Percentiles rank a stretch among this genome's conserved stretches.
phyloP scores from a whole-genome alignment of 2,329 filamentous ascomycete genomes.

The Verticillium albo-atrum region DNA sequence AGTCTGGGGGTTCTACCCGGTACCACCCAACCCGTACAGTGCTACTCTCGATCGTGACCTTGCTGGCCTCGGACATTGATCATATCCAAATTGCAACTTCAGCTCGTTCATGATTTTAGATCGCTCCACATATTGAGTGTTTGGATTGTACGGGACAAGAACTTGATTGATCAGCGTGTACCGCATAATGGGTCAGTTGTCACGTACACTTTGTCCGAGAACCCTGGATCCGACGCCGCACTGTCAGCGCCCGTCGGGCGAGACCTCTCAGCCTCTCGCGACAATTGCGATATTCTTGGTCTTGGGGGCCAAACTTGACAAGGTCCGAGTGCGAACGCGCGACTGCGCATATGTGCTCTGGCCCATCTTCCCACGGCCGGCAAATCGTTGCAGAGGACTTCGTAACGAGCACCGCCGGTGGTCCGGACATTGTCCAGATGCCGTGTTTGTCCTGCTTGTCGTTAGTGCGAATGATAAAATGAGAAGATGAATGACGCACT shows the following conservation, averaged over 20 bases:
- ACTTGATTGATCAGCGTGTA: too few relatives aligned
- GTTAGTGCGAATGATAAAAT: neutral
- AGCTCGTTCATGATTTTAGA: too few relatives aligned
- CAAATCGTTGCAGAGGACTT: conserved; percentile 18
- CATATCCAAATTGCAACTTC: too few relatives aligned
- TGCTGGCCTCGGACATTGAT: too few relatives aligned
- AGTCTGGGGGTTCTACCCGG: too few relatives aligned
- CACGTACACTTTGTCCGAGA: too few relatives aligned
- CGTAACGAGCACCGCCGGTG: conserved; percentile 14
- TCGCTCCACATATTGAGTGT: too few relatives aligned
- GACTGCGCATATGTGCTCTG: conserved; percentile 16
- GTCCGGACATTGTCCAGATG: conserved; percentile 17
- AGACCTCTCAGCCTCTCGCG: conserved; percentile 3
- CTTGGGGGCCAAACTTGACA: conserved; percentile 17
- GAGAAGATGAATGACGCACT: conserved; percentile 2
- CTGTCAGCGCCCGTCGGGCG: conserved; percentile 1
- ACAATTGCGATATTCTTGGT: conserved; percentile 10
- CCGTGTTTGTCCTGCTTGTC: conserved; percentile 11
- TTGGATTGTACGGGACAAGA: too few relatives aligned
- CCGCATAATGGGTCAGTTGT: too few relatives aligned
- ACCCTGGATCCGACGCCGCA: too few relatives aligned
- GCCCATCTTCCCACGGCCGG: conserved; percentile 14
- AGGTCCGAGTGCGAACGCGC: conserved; percentile 14
- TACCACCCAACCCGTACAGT: too few relatives aligned
- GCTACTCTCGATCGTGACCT: too few relatives aligned